A percentile compares a stretch with the other conserved stretches of the same genome.
Conservation (phyloP, 139 green algal genomes). For the Limnomonas spitsbergensis region DNA sequence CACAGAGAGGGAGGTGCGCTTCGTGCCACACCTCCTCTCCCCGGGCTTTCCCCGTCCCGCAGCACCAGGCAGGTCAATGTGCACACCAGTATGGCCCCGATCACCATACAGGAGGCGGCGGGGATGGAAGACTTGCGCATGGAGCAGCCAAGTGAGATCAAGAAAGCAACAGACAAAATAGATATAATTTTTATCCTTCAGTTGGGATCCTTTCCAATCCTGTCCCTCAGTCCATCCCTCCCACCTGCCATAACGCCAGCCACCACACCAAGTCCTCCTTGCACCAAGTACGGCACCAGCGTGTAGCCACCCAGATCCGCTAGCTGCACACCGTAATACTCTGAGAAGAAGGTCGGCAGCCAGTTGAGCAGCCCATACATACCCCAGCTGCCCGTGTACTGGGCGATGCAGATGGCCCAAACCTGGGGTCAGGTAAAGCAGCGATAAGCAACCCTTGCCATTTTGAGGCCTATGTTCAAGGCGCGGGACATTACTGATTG, state of each 20-base stretch:
- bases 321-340: conserved; percentile 59
- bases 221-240: background rate
- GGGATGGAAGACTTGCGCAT: conserved; percentile 5
- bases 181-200: background rate
- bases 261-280: conserved; percentile 23
- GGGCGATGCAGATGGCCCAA: conserved; percentile 69
- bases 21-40: background rate
- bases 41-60: background rate
- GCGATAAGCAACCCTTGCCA: too few species aligned
- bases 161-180: background rate
- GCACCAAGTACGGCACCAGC: conserved; percentile 69
- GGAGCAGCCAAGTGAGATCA: background rate
- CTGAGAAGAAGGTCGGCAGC: conserved; percentile 79
- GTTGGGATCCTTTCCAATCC: too few species aligned
- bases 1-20: background rate
- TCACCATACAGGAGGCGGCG: background rate
- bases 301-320: conserved; percentile 66
- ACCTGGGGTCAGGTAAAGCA: too few species aligned
- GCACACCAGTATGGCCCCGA: conserved; percentile 5
- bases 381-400: conserved; percentile 62
- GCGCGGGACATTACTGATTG: too few species aligned
- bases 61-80: background rate
- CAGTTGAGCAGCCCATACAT: conserved; percentile 78
- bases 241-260: conserved; percentile 29
- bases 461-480: too few species aligned